Evolutionary conservation across 306 rosid genomes (phyloP), one percentile per base, ranked within the genome.

Genomic region (Begonia loranthoides): DNA sequence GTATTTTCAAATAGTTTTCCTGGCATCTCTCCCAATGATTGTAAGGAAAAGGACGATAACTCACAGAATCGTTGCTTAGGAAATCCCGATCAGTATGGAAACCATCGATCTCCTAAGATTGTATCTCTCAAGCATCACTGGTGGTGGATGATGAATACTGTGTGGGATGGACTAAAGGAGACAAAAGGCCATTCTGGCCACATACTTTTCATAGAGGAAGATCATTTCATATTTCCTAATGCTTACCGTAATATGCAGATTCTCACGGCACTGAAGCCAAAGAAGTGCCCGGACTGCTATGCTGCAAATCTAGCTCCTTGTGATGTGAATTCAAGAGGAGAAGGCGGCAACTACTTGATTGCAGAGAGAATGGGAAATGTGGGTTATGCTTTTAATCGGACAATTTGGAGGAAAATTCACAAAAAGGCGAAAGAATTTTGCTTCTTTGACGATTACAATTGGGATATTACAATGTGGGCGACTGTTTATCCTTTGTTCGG

Each of bases 61-160:
- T 40, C 46, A 10, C 24, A 16, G 24, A 70, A 70, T 9, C 76
- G 60, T 50, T 92, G 95, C 9, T 9, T 57, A 15, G 96, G 99
- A 60, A 72, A 59, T 59, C 84, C 94, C 22, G 99, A 92, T 74
- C 99, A 92, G 72, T 86, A 86, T 64, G 94, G 94, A 39, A 83
- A 78, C 79, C 88, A 86, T 17, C 77, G 99, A 13, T 65, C 74
- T 1, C 96, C 93, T 2, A 83, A 78, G 75, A 92, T 92, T 47
- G 95, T 83, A 33, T 86, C 99, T 4, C 54, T 92, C 51, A 92
- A 92, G 82, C 99, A 92, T 76, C 99, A 92, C 66, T 92, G 99
- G 99, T 92, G 99, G 99, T 92, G 99, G 99, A 80, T 92, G 96
- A 80, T 92, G 99, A 92, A 92, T 75, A 92, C 78, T 0, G 69